These are phyloP conservation scores for Chaetomium sp. DNA, from an alignment of 2,329 filamentous ascomycete species.

Conservation along the genomic window DNA sequence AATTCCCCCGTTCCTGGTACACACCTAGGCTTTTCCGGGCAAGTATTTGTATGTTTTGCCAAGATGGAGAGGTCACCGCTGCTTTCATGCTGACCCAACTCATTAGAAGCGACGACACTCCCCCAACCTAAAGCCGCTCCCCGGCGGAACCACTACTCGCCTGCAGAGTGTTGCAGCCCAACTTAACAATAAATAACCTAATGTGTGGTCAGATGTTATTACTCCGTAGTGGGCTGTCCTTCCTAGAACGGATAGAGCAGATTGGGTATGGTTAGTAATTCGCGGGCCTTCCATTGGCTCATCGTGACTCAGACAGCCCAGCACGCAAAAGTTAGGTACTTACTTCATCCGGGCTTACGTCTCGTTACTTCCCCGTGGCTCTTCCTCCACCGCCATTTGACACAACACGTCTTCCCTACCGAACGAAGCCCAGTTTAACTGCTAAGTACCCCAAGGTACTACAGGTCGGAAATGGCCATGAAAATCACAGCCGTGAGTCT, in stretches of 20 bases:
- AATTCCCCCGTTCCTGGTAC: too few relatives aligned
- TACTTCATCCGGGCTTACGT: not conserved
- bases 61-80: too few relatives aligned
- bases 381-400: not conserved
- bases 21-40: too few relatives aligned
- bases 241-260: not conserved
- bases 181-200: not conserved
- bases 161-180: not conserved
- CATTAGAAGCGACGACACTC: too few relatives aligned
- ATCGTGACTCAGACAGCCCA: not conserved
- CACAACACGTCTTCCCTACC: not conserved
- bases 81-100: too few relatives aligned
- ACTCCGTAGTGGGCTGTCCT: not conserved
- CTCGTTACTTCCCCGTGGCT: not conserved
- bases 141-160: not conserved
- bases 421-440: not conserved
- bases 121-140: not conserved
- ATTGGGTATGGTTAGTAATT: not conserved
- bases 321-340: not conserved
- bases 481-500: constrained; percentile 32
- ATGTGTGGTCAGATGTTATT: not conserved
- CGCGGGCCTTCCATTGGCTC: not conserved
- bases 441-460: too few relatives aligned
- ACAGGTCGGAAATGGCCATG: constrained; percentile 26
- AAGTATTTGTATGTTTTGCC: too few relatives aligned